A percentile compares a stretch with the other conserved stretches of the same genome.
These are phyloP conservation scores for Blastomyces silverae DNA, from an alignment of 2,329 filamentous ascomycete genomes.

Conservation along the genomic window DNA sequence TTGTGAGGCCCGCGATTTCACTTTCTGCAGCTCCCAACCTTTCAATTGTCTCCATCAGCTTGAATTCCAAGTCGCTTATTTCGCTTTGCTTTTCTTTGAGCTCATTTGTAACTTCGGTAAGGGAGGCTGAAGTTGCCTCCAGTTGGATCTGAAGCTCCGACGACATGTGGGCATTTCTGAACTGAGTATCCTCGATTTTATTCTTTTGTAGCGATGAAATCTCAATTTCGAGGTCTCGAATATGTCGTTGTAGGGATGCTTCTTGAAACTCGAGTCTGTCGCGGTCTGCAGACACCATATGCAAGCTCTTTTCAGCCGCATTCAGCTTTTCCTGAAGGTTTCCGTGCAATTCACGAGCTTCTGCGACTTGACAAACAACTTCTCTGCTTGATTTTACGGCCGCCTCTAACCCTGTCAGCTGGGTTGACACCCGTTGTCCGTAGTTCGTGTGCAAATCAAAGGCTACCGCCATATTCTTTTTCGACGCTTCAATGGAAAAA, in stretches of 20 bases:
- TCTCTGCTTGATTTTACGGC: constrained; percentile 21
- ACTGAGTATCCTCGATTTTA: constrained; percentile 17
- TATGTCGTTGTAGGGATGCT: constrained; percentile 27
- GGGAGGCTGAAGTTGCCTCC: constrained; percentile 22
- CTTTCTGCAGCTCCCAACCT: constrained; percentile 22
- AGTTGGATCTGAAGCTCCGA: constrained; percentile 26
- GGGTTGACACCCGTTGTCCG: constrained; percentile 20
- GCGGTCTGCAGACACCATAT: constrained; percentile 12
- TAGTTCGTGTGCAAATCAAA: constrained; percentile 20
- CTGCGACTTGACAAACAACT: constrained; percentile 25
- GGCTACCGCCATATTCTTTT: constrained; percentile 19
- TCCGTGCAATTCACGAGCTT: constrained; percentile 21
- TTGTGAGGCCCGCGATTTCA: constrained; percentile 21
- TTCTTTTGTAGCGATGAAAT: constrained; percentile 24
- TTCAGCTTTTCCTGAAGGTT: constrained; percentile 24
- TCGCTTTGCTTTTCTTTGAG: constrained; percentile 23
- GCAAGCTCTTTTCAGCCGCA: constrained; percentile 21
- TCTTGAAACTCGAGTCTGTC: constrained; percentile 20
- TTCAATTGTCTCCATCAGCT: constrained; percentile 22
- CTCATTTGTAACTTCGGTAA: constrained; percentile 20
- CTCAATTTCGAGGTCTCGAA: constrained; percentile 25
- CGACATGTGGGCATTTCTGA: constrained; percentile 23
- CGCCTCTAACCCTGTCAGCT: constrained; percentile 22
- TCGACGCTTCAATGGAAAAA: constrained; percentile 20
- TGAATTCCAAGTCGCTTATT: constrained; percentile 20